Percentiles rank a stretch among this genome's conserved stretches.
phyloP scores from a whole-genome alignment of 2,329 filamentous ascomycete species.

The Apiospora koreana region DNA sequence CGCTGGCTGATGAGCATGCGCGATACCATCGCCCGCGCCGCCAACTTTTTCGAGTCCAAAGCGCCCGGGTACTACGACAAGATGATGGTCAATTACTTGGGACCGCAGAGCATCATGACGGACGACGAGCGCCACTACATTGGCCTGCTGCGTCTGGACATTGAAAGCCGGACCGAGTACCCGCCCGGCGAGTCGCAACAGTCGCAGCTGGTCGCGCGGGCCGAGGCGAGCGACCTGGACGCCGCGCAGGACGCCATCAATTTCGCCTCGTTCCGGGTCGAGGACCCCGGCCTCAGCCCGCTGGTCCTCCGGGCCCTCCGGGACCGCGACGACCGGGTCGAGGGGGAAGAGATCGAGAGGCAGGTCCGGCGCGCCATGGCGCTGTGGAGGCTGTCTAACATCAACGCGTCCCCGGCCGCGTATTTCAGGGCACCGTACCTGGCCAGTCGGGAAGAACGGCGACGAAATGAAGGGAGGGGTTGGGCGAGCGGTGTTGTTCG shows the following conservation, averaged over 20 bases:
- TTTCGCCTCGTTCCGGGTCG: neutral
- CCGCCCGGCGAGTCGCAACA: neutral
- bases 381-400: neutral
- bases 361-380: neutral
- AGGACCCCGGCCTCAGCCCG: neutral
- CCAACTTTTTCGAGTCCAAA: neutral
- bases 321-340: neutral
- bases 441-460: neutral
- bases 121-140: neutral
- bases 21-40: neutral
- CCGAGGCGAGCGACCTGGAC: neutral
- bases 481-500: neutral
- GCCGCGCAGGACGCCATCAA: neutral
- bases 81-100: neutral
- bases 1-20: conserved; percentile 12
- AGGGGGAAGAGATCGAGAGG: neutral
- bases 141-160: neutral
- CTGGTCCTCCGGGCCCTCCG: neutral
- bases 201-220: neutral
- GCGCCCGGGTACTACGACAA: neutral
- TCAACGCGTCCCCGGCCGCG: neutral
- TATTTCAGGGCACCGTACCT: neutral
- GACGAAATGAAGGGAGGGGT: neutral
- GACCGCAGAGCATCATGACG: neutral
- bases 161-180: too few relatives aligned